Evolutionary conservation across 2,329 filamentous ascomycete genomes (phyloP), one percentile per base, ranked within the genome.

Genomic region (Aureobasidium mangrovei): DNA sequence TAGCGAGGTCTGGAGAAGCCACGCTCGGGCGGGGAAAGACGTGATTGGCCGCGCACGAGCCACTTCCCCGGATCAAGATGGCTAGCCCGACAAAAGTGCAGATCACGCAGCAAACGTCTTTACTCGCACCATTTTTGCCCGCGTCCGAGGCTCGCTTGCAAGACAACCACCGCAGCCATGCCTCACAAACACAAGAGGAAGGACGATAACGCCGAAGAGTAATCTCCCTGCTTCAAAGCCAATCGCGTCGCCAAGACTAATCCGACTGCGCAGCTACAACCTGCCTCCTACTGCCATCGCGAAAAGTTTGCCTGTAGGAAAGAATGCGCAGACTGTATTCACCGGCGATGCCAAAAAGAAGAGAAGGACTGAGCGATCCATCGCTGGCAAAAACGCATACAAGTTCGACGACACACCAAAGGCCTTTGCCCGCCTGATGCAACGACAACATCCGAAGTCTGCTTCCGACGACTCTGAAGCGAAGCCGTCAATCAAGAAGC

Each of bases 361-460:
- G 44, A 60, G 57, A 51, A 69, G 57, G 53, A 60, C 57, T 38
- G 53, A 47, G 32, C 54, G 53, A 32, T 61, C 55, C 59, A 56
- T 60, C 44, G 71, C 68, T 58, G 66, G 57, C 57, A 63, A 67
- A 53, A 57, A 61, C 61, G 66, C 73, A 72, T 71, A 83, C 77
- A 71, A 74, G 35, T 69, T 79, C 38, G 84, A 95, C 67, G 93
- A 97, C 71, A 91, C 87, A 1, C 93, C 93, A 0, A 86, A 88
- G 61, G 88, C 86, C 1, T 98, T 98, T 70, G 81, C 82, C 58
- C 83, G 90, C 9, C 73, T 97, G 58, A 93, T 97, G 86, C 82
- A 86, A 33, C 80, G 83, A 60, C 80, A 84, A 39, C 57, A 59
- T 18, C 51, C 47, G 10, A 83, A 65, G 42, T 83, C 81, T 64